Evolutionary conservation across 2,329 filamentous ascomycete species (phyloP).

Genomic region (Fusarium siculi): DNA sequence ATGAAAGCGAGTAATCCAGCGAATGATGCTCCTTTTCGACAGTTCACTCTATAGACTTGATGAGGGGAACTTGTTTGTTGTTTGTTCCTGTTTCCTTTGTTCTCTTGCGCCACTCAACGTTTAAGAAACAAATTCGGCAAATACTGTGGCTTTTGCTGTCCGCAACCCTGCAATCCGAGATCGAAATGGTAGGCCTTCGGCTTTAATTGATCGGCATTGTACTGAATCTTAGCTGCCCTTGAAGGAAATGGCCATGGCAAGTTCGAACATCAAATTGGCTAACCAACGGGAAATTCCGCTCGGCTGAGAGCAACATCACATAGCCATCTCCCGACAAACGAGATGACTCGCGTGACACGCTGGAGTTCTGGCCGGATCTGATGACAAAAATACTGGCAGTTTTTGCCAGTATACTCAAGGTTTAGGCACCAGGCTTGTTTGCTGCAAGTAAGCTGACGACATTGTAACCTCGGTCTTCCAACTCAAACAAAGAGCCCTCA

Average conservation of each 20-base stretch:
- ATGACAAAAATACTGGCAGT: background rate
- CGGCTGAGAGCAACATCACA: background rate
- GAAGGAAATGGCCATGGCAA: rapidly evolving
- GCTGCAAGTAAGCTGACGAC: background rate
- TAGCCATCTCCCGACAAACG: rapidly evolving
- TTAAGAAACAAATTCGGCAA: background rate
- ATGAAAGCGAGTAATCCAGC: background rate
- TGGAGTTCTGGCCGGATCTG: too few species aligned
- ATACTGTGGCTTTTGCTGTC: rapidly evolving
- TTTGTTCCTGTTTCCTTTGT: background rate
- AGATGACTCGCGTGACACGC: background rate
- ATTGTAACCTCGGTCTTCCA: too few species aligned
- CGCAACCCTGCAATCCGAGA: rapidly evolving
- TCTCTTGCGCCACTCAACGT: background rate
- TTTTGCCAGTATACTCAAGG: background rate
- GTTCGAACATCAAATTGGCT: background rate
- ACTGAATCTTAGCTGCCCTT: background rate
- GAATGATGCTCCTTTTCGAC: background rate
- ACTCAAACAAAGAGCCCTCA: background rate
- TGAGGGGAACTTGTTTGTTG: background rate
- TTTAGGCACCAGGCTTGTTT: background rate
- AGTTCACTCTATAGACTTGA: rapidly evolving
- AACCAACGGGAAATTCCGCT: too few species aligned
- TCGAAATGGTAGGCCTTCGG: rapidly evolving
- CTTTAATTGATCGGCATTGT: background rate